Percentiles rank a stretch among this genome's conserved stretches.
phyloP scores from a whole-genome alignment of 495 filamentous ascomycete species.

The Tetracladium setigerum region DNA sequence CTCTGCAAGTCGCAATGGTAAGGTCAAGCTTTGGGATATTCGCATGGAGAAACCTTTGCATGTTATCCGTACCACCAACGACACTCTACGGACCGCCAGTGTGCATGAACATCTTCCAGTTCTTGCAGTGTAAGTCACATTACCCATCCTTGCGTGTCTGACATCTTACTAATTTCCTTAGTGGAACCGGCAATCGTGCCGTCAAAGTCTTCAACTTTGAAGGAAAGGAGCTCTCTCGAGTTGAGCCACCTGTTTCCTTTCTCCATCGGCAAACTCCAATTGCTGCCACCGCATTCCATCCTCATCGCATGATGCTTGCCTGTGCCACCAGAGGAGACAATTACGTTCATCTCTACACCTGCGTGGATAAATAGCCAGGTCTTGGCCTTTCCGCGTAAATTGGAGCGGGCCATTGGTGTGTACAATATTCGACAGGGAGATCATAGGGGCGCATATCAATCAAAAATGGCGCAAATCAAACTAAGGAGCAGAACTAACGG shows the following conservation, averaged over 20 bases:
- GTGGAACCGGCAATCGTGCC: conserved; percentile 78
- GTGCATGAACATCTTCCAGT: conserved; percentile 97
- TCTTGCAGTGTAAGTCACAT: conserved; percentile 75
- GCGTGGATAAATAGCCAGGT: conserved; percentile 29
- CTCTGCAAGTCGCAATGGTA: conserved; percentile 79
- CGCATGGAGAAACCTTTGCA: conserved; percentile 69
- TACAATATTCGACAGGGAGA: no score
- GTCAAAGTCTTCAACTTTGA: conserved; percentile 91
- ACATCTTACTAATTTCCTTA: conserved; percentile 32
- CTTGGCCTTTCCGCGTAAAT: background rate
- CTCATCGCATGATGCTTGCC: conserved; percentile 86
- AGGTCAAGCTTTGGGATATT: conserved; percentile 95
- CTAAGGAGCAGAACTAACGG: background rate
- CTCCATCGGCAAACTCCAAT: conserved; percentile 74
- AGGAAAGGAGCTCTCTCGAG: conserved; percentile 63
- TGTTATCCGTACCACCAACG: conserved; percentile 66
- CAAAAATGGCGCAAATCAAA: no score
- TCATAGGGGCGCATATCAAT: no score
- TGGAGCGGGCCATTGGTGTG: no score
- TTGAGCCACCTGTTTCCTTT: conserved; percentile 86
- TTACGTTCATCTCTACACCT: conserved; percentile 66
- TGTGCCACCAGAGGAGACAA: conserved; percentile 67
- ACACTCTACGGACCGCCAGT: conserved; percentile 75
- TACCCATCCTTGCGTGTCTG: background rate
- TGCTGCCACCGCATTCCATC: conserved; percentile 87